Percentiles rank a stretch among this genome's conserved stretches.
These are phyloP conservation scores for Thielaviopsis ethacetica DNA, from an alignment of 2,329 filamentous ascomycete genomes.

Conservation along the genomic window DNA sequence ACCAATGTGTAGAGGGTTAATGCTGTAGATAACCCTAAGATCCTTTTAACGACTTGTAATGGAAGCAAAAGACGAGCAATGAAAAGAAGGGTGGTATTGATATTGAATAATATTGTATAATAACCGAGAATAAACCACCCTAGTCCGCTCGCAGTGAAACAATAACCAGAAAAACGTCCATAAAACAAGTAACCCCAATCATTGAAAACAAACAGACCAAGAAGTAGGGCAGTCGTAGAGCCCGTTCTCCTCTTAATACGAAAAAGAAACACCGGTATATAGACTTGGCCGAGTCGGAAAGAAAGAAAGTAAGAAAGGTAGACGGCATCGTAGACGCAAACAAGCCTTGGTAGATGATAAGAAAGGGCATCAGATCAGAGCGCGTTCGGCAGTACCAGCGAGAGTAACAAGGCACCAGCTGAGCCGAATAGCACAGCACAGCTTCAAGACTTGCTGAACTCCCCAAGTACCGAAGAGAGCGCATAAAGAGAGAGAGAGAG, in stretches of 20 bases:
- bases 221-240: background rate
- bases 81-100: background rate
- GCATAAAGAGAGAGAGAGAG: no score
- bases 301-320: background rate
- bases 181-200: no score
- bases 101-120: background rate
- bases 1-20: background rate
- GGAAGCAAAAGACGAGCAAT: background rate
- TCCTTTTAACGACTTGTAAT: no score
- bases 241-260: no score
- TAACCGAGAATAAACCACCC: background rate
- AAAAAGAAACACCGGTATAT: background rate
- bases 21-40: background rate
- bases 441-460: no score
- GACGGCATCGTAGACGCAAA: background rate
- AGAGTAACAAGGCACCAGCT: no score
- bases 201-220: background rate
- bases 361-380: no score
- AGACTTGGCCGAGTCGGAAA: background rate
- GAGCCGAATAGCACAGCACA: no score
- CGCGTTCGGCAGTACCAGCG: no score
- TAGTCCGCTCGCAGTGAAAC: background rate
- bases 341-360: background rate
- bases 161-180: background rate
- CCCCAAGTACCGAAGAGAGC: no score